These are phyloP conservation scores for Hippophae tibetana DNA, from an alignment of 306 rosid genomes.

Conservation along the genomic window DNA sequence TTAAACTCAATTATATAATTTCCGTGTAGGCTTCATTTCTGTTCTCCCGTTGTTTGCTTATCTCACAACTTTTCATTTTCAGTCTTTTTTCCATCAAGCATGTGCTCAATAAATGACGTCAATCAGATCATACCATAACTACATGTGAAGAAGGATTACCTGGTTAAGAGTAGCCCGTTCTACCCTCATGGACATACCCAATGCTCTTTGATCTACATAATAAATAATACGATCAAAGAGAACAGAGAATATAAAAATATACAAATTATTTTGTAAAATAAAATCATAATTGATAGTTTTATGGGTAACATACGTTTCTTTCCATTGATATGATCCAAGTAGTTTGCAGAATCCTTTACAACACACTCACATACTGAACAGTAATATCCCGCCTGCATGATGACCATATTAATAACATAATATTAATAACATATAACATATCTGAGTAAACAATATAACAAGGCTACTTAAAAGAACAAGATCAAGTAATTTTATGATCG, in stretches of 20 bases:
- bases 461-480: background rate
- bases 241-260: constrained; percentile 7
- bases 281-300: constrained; percentile 7
- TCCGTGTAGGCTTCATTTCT: too few species aligned
- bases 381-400: constrained; percentile 83
- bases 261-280: background rate
- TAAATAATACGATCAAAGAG: constrained; percentile 7
- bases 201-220: constrained; percentile 76
- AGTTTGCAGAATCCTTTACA: constrained; percentile 98
- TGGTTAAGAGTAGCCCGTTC: constrained; percentile 92
- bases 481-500: too few species aligned
- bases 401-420: background rate
- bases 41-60: too few species aligned
- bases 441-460: background rate
- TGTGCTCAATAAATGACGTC: too few species aligned
- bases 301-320: constrained; percentile 71
- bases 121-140: background rate
- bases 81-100: too few species aligned
- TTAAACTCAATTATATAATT: too few species aligned
- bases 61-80: too few species aligned
- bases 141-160: constrained; percentile 29
- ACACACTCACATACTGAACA: constrained; percentile 97
- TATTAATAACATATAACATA: background rate
- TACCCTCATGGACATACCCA: constrained; percentile 99
- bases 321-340: constrained; percentile 98